Base-by-base conservation (phyloP, 73 alveolate genomes). In the Breviolum minutum region DNA sequence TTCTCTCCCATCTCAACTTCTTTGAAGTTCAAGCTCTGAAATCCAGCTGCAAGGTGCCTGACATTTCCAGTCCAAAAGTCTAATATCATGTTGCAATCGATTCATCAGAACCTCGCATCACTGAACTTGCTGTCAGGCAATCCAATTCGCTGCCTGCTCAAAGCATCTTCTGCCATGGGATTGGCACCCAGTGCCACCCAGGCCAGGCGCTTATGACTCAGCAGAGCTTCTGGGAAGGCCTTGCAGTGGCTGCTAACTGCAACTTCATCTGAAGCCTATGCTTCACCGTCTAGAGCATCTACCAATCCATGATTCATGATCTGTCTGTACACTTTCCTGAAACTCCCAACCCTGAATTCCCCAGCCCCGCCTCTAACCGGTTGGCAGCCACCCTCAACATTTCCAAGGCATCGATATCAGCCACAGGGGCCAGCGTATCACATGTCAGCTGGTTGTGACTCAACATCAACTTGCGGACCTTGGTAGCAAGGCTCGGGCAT, bases 121-220 rank as follows among this genome's bases (percentile, higher is more conserved):
- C 5, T 40, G 54, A 40, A 40, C 0, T 0, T 40, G 54, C 54
- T 40, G 54, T 40, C n/a, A 40, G 54, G 54, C 54, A 3, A 40
- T 40, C 54, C 77, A 22, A 22, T 68, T 22, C 17, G n/a, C 70
- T 20, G 90, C 92, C 92, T 83, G 16, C 27, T 9, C 71, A 88
- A 60, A 19, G 95, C 73, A 22, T 27, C 89, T 24, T 91, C 97
- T 7, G 97, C 89, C 54, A 91, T 71, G 89, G 97, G 97, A 13
- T 91, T 91, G 40, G 90, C 89, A 40, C 97, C 97, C 29, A 91
- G n/a, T 8, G 97, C 97, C 76, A 91, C 90, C 97, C 97, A 91
- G 66, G 97, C 97, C 29, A 91, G 97, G 77, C 97, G 77, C 24
- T 30, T 64, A 26, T 91, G 97, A 26, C 27, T 22, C 90, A 91